Conservation (phyloP, 768 basidiomycete genomes). For the Heimioporus sp. region DNA sequence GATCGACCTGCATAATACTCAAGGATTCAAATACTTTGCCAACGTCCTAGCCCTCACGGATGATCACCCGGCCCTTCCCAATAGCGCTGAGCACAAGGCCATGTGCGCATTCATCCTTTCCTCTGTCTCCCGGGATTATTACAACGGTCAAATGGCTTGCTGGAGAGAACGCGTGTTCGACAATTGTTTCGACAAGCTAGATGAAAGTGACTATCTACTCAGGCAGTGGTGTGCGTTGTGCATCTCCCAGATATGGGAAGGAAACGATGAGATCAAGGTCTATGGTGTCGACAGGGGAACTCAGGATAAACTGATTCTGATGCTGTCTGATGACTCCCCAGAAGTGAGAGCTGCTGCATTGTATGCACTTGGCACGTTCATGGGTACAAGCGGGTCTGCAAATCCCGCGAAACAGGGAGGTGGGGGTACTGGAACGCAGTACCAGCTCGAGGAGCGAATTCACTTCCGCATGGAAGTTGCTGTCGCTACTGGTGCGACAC, state of each 20-base stretch:
- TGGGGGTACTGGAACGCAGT: slow-evolving; percentile 79
- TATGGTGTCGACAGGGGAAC: slow-evolving; percentile 75
- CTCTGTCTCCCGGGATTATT: slow-evolving; percentile 85
- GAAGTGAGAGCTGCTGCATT: slow-evolving; percentile 92
- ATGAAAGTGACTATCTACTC: slow-evolving; percentile 88
- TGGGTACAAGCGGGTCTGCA: slow-evolving; percentile 85
- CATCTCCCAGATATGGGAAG: slow-evolving; percentile 94
- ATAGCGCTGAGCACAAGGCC: slow-evolving; percentile 92
- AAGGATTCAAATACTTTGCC: slow-evolving; percentile 85
- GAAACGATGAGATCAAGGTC: slow-evolving; percentile 86
- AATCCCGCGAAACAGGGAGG: slow-evolving; percentile 68
- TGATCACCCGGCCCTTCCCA: slow-evolving; percentile 71
- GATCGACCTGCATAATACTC: slow-evolving; percentile 77
- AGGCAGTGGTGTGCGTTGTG: slow-evolving; percentile 94
- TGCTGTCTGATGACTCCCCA: slow-evolving; percentile 84
- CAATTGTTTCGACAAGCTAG: slow-evolving; percentile 78
- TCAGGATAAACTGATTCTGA: slow-evolving; percentile 76
- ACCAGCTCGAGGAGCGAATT: slow-evolving; percentile 70
- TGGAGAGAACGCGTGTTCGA: slow-evolving; percentile 81
- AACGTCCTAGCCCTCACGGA: slow-evolving; percentile 69
- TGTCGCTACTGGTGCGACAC: slow-evolving; percentile 82
- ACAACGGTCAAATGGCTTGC: slow-evolving; percentile 85
- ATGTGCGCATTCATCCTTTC: slow-evolving; percentile 98
- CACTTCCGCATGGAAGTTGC: slow-evolving; percentile 91
- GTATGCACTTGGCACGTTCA: slow-evolving; percentile 89